These are phyloP conservation scores for Saprolegnia parasitica DNA, from an alignment of 352 stramenopile species.

Conservation along the genomic window DNA sequence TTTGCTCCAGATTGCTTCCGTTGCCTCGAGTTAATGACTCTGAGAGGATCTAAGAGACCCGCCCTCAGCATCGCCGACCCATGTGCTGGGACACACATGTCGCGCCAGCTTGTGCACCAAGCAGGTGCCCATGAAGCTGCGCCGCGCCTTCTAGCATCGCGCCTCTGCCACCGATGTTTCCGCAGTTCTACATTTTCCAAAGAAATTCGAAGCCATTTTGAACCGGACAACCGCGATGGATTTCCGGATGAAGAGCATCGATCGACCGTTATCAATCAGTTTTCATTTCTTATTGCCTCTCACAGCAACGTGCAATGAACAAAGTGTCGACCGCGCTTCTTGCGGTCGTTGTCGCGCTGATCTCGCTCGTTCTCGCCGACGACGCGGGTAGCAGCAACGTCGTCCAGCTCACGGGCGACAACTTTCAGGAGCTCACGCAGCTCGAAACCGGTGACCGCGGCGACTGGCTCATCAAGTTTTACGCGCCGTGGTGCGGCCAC, in stretches of 20 bases:
- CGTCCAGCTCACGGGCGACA: neutral
- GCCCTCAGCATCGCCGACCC: too few relatives aligned
- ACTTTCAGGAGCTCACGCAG: slow-evolving; percentile 10
- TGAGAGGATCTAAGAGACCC: too few relatives aligned
- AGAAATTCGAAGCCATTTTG: neutral
- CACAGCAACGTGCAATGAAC: neutral
- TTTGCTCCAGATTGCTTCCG: too few relatives aligned
- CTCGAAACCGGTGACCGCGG: slow-evolving; percentile 16
- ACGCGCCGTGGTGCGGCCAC: too few relatives aligned
- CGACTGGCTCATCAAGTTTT: slow-evolving; percentile 14
- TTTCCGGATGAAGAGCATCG: too few relatives aligned
- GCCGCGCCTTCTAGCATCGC: too few relatives aligned
- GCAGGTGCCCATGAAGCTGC: too few relatives aligned
- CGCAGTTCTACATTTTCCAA: slow-evolving; percentile 34
- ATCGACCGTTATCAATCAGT: neutral
- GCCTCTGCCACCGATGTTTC: too few relatives aligned
- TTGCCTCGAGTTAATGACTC: too few relatives aligned
- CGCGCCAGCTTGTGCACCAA: too few relatives aligned
- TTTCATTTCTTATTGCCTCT: neutral
- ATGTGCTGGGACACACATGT: too few relatives aligned
- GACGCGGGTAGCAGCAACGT: neutral
- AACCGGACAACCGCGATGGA: neutral
- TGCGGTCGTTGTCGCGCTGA: neutral
- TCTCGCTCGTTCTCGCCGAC: neutral
- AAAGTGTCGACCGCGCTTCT: neutral